Base-by-base conservation (phyloP, 805 yeast genomes). In the Priceomyces medius region DNA sequence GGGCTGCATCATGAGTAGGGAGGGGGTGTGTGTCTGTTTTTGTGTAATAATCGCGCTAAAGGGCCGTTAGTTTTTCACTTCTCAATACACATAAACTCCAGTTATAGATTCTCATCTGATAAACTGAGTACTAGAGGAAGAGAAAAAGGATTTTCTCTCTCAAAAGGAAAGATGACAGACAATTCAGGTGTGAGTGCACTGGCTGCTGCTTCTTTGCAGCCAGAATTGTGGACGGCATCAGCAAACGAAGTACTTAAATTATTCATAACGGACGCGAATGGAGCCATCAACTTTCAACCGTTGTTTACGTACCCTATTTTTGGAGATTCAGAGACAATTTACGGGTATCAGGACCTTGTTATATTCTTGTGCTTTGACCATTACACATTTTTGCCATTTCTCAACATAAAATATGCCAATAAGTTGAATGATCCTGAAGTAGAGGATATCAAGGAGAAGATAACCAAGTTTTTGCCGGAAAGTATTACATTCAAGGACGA, bases 291-390 rank as follows among this genome's bases (percentile, higher is more conserved):
- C 19, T 89, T 90, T 66, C 65, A 74, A 28, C 97, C 98, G 0
- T 55, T 67, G 10, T 89, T 88, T 65, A 91, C 98, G 1, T 93
- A 93, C 60, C 96, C 97, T 2, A 84, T 93, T 8, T 93, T 80
- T 70, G 98, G 98, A 4, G 96, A 89, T 36, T 76, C 88, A 1
- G 99, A 93, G 57, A 82, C 82, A 40, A 81, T 93, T 1, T 88
- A 82, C 55, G 99, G 99, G 2, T 93, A 79, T 59, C 75, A 82
- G 49, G 84, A 79, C 50, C 68, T 90, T 27, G 70, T 71, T 23
- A 79, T 93, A 26, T 76, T 79, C 49, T 58, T 84, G 28, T 68
- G 84, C 13, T 87, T 87, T 59, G 96, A 90, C 56, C 77, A 85
- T 28, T 66, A 73, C 35, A 83, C 93, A 0, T 77, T 90, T 56